Base-by-base conservation (phyloP, 805 yeast genomes). In the Priceomyces fermenticarens region DNA sequence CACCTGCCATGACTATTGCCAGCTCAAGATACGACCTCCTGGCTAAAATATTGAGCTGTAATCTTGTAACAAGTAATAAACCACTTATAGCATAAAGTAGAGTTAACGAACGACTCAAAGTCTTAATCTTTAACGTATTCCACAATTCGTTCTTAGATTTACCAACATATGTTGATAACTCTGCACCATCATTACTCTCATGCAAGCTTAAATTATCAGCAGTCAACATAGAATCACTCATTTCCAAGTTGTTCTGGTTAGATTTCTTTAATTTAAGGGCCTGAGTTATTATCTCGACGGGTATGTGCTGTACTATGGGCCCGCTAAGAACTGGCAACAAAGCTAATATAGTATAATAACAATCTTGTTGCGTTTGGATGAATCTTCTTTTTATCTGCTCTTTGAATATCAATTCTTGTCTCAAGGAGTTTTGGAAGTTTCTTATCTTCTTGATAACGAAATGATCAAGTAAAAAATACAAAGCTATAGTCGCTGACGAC, bases 291-390 rank as follows among this genome's bases (percentile, higher is more conserved):
- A 73, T 67, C 53, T 88, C 96, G 15, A 86, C 90, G 5, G 86
- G 83, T 45, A 83, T 68, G 40, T 69, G 69, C 14, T 74, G 77
- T 43, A 81, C 62, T 6, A 88, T 74, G 11, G 86, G 88, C 25
- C 74, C 74, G 4, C 82, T 73, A 32, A 90, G 67, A 3, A 88
- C 87, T 1, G 96, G 95, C 36, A 87, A 69, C 46, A 91, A 72
- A 3, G 95, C 90, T 57, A 86, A 71, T 39, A 90, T 79, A 0
- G 97, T 91, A 65, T 80, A 81, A 39, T 85, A 73, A 35, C 96
- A 87, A 62, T 91, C 98, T 51, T 83, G 82, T 55, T 90, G 97
- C 9, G 97, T 91, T 67, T 89, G 97, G 38, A 85, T 81, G 54
- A 89, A 91, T 43, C 97, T 69, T 51, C 93, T 74, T 51, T 83